These are phyloP conservation scores for Pseudogymnoascus sp. DNA, from an alignment of 2,329 filamentous ascomycete genomes.

Conservation along the genomic window DNA sequence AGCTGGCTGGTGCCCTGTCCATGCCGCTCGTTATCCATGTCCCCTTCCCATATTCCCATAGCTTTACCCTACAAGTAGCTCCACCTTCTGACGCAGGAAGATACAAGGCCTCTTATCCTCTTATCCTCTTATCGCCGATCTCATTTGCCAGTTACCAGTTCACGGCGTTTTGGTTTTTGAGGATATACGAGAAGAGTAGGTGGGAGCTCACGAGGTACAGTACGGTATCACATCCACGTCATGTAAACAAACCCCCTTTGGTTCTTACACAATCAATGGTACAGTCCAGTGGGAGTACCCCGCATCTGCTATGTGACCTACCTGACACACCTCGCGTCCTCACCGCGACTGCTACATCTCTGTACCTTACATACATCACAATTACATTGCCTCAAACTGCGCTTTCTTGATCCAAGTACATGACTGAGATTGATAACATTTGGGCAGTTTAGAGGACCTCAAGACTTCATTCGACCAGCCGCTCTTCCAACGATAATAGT, in stretches of 20 bases:
- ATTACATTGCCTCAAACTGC: neutral
- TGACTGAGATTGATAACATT: neutral
- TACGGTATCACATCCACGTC: neutral
- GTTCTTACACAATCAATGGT: neutral
- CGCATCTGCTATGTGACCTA: neutral
- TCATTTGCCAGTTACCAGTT: neutral
- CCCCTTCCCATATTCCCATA: neutral
- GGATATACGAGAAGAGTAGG: neutral
- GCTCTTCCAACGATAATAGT: constrained; percentile 11
- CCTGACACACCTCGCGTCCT: neutral
- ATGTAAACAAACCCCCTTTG: neutral
- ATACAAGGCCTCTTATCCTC: neutral
- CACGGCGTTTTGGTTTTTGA: neutral
- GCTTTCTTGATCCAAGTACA: neutral
- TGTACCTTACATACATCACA: neutral
- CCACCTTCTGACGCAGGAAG: neutral
- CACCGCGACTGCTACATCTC: neutral
- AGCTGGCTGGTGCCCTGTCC: neutral
- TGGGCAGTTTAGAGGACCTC: neutral
- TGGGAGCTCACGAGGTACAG: neutral
- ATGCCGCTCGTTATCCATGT: neutral
- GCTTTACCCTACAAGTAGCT: neutral
- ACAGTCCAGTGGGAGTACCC: neutral
- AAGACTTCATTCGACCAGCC: neutral
- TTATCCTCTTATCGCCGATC: neutral